phyloP scores from a whole-genome alignment of 2,329 filamentous ascomycete species.

The Colletotrichum tropicicola region DNA sequence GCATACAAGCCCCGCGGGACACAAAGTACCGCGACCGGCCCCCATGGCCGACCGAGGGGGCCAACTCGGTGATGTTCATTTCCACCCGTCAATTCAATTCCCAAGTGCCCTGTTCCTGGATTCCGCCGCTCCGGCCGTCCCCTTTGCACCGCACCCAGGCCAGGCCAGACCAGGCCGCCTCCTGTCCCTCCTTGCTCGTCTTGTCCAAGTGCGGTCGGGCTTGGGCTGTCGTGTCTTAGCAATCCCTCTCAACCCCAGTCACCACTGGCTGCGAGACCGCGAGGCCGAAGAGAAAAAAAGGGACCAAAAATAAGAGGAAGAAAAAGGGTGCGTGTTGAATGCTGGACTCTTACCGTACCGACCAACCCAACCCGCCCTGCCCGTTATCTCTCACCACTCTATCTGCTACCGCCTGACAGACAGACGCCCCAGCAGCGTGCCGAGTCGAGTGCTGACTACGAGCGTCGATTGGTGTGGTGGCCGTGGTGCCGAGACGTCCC shows the following conservation, averaged over 20 bases:
- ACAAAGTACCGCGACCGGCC: not conserved
- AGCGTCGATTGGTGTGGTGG: not conserved
- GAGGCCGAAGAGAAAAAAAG: too few relatives aligned
- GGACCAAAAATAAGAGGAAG: too few relatives aligned
- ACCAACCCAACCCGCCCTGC: not conserved
- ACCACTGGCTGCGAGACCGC: too few relatives aligned
- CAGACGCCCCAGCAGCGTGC: too few relatives aligned
- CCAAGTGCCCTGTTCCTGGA: constrained; percentile 29
- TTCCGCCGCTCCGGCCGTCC: constrained; percentile 15
- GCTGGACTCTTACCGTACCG: not conserved
- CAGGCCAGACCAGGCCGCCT: not conserved
- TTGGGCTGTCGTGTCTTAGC: constrained; percentile 1
- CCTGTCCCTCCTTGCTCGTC: not conserved
- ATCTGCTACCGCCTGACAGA: too few relatives aligned
- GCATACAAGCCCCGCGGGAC: not conserved
- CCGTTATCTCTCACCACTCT: not conserved
- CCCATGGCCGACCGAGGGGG: not conserved
- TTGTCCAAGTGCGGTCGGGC: not conserved
- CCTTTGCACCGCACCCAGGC: not conserved
- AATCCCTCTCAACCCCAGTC: too few relatives aligned
- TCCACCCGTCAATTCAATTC: constrained; percentile 17
- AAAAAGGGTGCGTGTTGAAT: too few relatives aligned
- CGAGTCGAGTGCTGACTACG: too few relatives aligned
- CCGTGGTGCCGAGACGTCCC: constrained; percentile 11
- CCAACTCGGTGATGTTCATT: constrained; percentile 24